A percentile compares a stretch with the other conserved stretches of the same genome.
Evolutionary conservation across 805 yeast genomes (phyloP).

Genomic region (Candida alai): DNA sequence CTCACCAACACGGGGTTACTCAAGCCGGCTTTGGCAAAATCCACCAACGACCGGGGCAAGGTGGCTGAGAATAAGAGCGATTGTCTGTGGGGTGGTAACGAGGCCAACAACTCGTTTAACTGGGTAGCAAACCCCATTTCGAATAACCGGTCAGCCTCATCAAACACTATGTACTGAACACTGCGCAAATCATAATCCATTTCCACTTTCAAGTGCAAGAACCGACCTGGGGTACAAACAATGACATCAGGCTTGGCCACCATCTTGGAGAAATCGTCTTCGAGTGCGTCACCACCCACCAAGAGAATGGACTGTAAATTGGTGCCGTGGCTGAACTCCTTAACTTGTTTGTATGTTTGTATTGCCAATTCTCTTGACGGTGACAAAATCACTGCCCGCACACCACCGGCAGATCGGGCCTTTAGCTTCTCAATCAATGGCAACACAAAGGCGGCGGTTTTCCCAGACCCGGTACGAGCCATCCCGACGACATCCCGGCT

Average conservation of each 20-base stretch:
- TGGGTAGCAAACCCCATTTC: slow-evolving; percentile 97
- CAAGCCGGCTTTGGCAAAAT: slow-evolving; percentile 96
- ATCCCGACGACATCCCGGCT: slow-evolving; percentile 95
- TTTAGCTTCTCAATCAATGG: slow-evolving; percentile 87
- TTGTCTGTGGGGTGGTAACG: slow-evolving; percentile 81
- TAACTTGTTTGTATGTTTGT: slow-evolving; percentile 85
- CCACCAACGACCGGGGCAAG: slow-evolving; percentile 85
- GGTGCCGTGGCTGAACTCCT: slow-evolving; percentile 81
- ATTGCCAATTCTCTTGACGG: slow-evolving; percentile 96
- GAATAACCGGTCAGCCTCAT: slow-evolving; percentile 94
- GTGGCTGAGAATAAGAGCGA: slow-evolving; percentile 93
- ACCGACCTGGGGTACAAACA: slow-evolving; percentile 97
- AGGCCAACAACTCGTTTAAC: slow-evolving; percentile 79
- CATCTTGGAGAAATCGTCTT: slow-evolving; percentile 92
- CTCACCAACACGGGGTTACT: slow-evolving; percentile 89
- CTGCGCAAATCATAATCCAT: slow-evolving; percentile 83
- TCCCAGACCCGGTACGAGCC: slow-evolving; percentile 99
- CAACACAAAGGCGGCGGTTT: slow-evolving; percentile 92
- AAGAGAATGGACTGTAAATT: slow-evolving; percentile 76
- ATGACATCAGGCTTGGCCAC: slow-evolving; percentile 92
- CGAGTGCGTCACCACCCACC: slow-evolving; percentile 98
- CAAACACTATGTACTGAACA: slow-evolving; percentile 89
- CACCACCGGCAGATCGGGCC: slow-evolving; percentile 82
- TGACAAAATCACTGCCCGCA: slow-evolving; percentile 81
- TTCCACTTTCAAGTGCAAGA: slow-evolving; percentile 91